These are phyloP conservation scores for Hyphopichia pseudoburtonii DNA, from an alignment of 1,139 yeast species.

Conservation along the genomic window DNA sequence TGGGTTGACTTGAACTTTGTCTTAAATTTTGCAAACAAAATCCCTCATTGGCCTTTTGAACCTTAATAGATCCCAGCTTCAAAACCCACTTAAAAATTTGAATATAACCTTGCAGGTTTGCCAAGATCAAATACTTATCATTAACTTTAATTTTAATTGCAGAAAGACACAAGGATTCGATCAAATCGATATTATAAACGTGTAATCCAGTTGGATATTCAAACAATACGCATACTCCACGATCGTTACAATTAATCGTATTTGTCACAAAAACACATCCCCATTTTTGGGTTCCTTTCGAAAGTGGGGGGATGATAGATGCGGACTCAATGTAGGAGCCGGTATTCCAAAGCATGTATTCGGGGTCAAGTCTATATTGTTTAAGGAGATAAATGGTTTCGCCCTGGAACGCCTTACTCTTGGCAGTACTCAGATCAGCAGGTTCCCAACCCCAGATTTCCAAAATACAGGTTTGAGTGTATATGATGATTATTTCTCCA, in stretches of 20 bases:
- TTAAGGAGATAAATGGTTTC: conserved; percentile 38
- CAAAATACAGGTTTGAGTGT: conserved; percentile 22
- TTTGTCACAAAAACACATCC: too few relatives aligned
- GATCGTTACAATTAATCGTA: too few relatives aligned
- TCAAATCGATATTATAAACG: too few relatives aligned
- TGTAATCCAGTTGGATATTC: too few relatives aligned
- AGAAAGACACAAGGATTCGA: too few relatives aligned
- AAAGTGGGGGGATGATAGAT: too few relatives aligned
- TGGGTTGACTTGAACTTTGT: conserved; percentile 26
- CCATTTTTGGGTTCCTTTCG: too few relatives aligned
- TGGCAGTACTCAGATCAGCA: conserved; percentile 9
- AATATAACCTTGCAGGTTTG: conserved; percentile 25
- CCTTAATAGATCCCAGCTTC: not conserved
- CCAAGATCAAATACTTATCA: conserved; percentile 20
- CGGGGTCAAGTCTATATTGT: too few relatives aligned
- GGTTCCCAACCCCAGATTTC: conserved; percentile 58
- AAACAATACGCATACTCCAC: too few relatives aligned
- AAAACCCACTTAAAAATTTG: conserved; percentile 13
- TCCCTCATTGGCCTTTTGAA: conserved; percentile 19
- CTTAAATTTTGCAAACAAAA: conserved; percentile 21
- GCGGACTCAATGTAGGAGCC: too few relatives aligned
- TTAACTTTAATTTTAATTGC: conserved; percentile 29
- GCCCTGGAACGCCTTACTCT: conserved; percentile 16
- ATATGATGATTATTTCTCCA: conserved; percentile 48
- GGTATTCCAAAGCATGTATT: too few relatives aligned